Evolutionary conservation across 352 stramenopile genomes (phyloP).

Genomic region (Peronospora tabacina): DNA sequence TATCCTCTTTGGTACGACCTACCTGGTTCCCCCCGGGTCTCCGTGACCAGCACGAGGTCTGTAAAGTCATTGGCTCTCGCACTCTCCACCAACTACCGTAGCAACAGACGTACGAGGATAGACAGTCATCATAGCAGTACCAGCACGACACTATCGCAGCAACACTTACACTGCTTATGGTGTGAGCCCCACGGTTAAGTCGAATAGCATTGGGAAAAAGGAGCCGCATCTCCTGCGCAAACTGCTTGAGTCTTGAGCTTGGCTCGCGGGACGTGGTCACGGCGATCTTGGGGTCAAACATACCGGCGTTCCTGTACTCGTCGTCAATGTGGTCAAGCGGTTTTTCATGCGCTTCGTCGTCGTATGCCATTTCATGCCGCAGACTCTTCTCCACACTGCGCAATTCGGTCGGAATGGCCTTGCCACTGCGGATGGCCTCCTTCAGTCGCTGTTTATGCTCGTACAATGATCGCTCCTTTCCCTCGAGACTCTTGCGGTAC

Average conservation of each 20-base stretch:
- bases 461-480: slow-evolving; percentile 91
- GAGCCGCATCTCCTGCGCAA: slow-evolving; percentile 98
- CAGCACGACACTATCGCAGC: background rate
- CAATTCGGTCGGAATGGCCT: slow-evolving; percentile 96
- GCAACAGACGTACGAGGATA: too few species aligned
- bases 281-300: slow-evolving; percentile 96
- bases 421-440: slow-evolving; percentile 90
- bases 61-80: slow-evolving; percentile 96
- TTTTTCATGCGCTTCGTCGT: slow-evolving; percentile 86
- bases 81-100: slow-evolving; percentile 92
- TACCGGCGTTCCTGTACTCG: slow-evolving; percentile 97
- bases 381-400: slow-evolving; percentile 89
- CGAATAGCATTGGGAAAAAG: slow-evolving; percentile 97
- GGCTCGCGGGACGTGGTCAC: slow-evolving; percentile 97
- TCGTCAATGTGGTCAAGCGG: slow-evolving; percentile 94
- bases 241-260: slow-evolving; percentile 97
- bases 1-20: slow-evolving; percentile 1
- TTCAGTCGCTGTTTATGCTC: slow-evolving; percentile 97
- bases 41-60: slow-evolving; percentile 97
- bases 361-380: slow-evolving; percentile 88
- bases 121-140: too few species aligned
- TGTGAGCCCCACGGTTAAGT: slow-evolving; percentile 95
- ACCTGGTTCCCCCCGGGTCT: slow-evolving; percentile 96
- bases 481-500: slow-evolving; percentile 97
- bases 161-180: slow-evolving; percentile 74